Base-by-base conservation (phyloP, 805 yeast species). In the Ogataea pini region DNA sequence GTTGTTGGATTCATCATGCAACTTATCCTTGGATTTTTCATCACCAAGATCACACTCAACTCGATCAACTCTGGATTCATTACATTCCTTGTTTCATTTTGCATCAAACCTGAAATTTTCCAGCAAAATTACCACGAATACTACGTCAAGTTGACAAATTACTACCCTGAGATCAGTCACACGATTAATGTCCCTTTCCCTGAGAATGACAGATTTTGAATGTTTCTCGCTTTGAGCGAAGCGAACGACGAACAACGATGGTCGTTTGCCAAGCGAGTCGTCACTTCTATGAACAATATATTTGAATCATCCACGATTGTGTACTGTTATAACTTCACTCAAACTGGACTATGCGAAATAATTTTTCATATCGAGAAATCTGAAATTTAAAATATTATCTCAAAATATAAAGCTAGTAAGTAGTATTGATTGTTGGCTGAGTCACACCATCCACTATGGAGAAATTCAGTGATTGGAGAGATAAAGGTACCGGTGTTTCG, bases 401-500 rank as follows among this genome's bases (percentile, higher is more conserved):
- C n/a, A n/a, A n/a, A n/a, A n/a, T n/a, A n/a, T n/a, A n/a, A n/a
- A n/a, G n/a, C n/a, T n/a, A n/a, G n/a, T n/a, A n/a, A n/a, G n/a
- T n/a, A n/a, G n/a, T n/a, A n/a, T n/a, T n/a, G n/a, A n/a, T n/a
- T n/a, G n/a, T n/a, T n/a, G n/a, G n/a, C n/a, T n/a, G n/a, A n/a
- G n/a, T n/a, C n/a, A 8, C 25, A 6, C 8, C 25, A 22, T 8
- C 8, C 7, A 22, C 8, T 22, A 86, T 90, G 96, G 96, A 87
- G 69, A 85, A 86, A 68, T 90, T 80, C 69, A 82, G 94, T 20
- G 77, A 78, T 51, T 89, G 87, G 84, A 77, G 96, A 66, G 97
- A 89, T 62, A 86, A 83, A 52, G 94, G 92, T 4, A 90, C 97
- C 1, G 97, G 97, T n/a, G 86, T 90, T 29, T 84, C 96, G 0